phyloP scores from a whole-genome alignment of 2,329 filamentous ascomycete species.

The Aspergillus transmontanensis region DNA sequence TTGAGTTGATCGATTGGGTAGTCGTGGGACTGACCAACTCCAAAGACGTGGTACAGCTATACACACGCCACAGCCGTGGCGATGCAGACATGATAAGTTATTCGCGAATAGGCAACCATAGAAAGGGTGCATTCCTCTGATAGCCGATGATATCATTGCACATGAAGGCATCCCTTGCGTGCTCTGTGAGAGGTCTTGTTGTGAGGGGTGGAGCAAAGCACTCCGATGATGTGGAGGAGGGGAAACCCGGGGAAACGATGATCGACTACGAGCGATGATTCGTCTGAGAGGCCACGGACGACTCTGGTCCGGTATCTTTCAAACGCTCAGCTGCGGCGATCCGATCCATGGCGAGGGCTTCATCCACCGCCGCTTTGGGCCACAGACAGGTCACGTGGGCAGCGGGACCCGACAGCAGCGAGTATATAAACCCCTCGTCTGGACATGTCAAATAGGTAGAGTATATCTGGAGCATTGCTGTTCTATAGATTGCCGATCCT shows the following conservation, averaged over 20 bases:
- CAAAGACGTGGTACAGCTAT: neutral
- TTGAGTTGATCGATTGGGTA: neutral
- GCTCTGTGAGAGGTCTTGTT: neutral
- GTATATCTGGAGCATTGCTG: neutral
- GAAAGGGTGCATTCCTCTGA: neutral
- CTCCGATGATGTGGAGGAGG: neutral
- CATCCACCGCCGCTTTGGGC: neutral
- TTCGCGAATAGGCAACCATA: neutral
- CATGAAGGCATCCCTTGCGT: slow-evolving; percentile 16
- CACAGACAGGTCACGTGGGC: neutral
- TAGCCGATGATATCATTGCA: slow-evolving; percentile 16
- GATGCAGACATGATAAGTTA: neutral
- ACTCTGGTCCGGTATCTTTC: slow-evolving; percentile 15
- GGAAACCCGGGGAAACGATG: neutral
- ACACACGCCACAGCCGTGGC: neutral
- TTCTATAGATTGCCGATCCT: neutral
- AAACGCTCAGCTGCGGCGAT: neutral
- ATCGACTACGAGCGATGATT: neutral
- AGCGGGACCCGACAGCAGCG: too few species aligned
- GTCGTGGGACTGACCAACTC: neutral
- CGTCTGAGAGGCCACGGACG: slow-evolving; percentile 9
- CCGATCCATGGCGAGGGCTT: neutral
- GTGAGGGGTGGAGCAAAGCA: neutral
- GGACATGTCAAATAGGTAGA: neutral
- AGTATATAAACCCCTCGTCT: neutral